Percentiles rank a stretch among this genome's conserved stretches.
Conservation (phyloP, 2,329 filamentous ascomycete genomes). For the Madurella mycetomatis region DNA sequence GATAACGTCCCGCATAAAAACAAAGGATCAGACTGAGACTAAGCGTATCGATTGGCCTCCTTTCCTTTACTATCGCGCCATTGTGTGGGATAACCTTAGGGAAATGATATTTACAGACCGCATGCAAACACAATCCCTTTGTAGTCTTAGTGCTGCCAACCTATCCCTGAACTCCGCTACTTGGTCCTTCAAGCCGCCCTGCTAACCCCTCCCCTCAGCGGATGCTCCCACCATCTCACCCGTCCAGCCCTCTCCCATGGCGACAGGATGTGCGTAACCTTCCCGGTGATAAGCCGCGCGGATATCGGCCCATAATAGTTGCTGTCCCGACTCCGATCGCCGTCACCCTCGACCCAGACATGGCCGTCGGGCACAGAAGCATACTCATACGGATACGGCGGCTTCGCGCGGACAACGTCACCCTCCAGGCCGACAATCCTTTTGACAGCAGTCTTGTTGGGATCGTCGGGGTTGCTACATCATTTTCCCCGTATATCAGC, state of each 20-base stretch:
- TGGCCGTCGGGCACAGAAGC: slow-evolving; percentile 74
- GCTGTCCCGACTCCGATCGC: slow-evolving; percentile 70
- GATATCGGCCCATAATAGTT: slow-evolving; percentile 86
- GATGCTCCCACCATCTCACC: slow-evolving; percentile 55
- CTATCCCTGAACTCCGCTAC: not conserved
- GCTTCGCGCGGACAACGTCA: slow-evolving; percentile 65
- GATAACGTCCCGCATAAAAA: too few species aligned
- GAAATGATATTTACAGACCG: too few species aligned
- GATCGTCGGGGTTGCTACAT: slow-evolving; percentile 63
- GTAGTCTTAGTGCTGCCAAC: not conserved
- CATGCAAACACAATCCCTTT: too few species aligned
- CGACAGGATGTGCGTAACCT: slow-evolving; percentile 67
- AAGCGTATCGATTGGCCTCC: not conserved
- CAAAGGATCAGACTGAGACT: too few species aligned
- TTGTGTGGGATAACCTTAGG: too few species aligned
- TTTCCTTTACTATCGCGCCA: not conserved
- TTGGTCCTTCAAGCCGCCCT: slow-evolving; percentile 2
- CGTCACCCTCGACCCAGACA: slow-evolving; percentile 94
- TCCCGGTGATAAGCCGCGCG: slow-evolving; percentile 68
- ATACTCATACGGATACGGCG: slow-evolving; percentile 52
- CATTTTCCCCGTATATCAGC: not conserved
- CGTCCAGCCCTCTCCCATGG: slow-evolving; percentile 57
- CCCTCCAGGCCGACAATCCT: slow-evolving; percentile 76
- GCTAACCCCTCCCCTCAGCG: slow-evolving; percentile 17
- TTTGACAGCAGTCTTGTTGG: slow-evolving; percentile 70